Conservation (phyloP, 2,329 filamentous ascomycete species). For the Cephalotrichum gorgonifer region DNA sequence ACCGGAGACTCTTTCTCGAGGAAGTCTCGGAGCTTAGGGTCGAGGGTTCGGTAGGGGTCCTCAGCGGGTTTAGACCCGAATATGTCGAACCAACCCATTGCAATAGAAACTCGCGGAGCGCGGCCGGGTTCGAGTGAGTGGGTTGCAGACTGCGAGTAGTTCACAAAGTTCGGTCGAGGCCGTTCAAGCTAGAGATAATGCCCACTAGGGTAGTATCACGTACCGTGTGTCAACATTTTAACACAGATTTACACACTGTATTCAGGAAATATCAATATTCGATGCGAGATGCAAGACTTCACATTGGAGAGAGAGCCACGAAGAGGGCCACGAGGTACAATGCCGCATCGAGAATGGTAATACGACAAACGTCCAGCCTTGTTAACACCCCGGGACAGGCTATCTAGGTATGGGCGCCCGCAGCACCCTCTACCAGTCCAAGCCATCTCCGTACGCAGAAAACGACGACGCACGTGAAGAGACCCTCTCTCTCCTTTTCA, state of each 20-base stretch:
- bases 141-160: neutral
- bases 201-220: too few species aligned
- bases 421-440: neutral
- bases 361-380: neutral
- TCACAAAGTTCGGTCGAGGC: neutral
- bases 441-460: neutral
- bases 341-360: neutral
- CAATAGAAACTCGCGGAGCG: neutral
- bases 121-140: too few species aligned
- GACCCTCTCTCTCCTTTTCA: conserved; percentile 1
- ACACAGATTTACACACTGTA: too few species aligned
- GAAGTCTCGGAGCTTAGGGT: conserved; percentile 75
- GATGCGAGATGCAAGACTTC: too few species aligned
- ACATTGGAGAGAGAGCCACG: neutral
- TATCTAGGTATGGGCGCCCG: neutral
- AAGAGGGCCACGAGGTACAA: neutral
- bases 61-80: conserved; percentile 34
- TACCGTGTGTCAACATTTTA: too few species aligned
- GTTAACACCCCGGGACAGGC: neutral
- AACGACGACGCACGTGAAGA: neutral
- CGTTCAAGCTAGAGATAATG: too few species aligned
- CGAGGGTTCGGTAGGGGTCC: conserved; percentile 62
- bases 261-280: too few species aligned
- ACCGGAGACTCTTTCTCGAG: conserved; percentile 72
- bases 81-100: conserved; percentile 50